These are phyloP conservation scores for Fusarium chlamydosporum DNA, from an alignment of 2,329 filamentous ascomycete species.

Conservation along the genomic window DNA sequence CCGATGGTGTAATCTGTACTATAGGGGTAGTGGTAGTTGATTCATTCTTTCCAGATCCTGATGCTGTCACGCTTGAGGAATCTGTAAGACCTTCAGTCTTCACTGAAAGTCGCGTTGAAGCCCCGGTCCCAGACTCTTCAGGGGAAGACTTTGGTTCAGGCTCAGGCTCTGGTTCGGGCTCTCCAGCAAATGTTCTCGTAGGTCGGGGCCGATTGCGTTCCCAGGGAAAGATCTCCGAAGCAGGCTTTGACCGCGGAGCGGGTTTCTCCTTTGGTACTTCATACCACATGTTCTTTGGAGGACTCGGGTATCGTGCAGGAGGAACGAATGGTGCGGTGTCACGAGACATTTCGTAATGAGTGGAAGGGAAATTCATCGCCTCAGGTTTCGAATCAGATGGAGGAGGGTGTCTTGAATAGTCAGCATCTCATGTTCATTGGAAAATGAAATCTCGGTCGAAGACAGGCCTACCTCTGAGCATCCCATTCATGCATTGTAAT, in stretches of 20 bases:
- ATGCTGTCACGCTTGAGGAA: conserved; percentile 41
- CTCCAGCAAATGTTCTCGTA: conserved; percentile 71
- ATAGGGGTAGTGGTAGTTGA: conserved; percentile 65
- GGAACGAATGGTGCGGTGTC: conserved; percentile 82
- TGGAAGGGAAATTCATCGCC: conserved; percentile 83
- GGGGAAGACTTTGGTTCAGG: conserved; percentile 7
- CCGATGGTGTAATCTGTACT: conserved; percentile 62
- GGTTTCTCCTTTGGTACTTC: conserved; percentile 78
- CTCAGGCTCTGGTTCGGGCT: conserved; percentile 35
- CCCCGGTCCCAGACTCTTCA: conserved; percentile 3
- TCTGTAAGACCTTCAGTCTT: conserved; percentile 50
- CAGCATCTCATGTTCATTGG: conserved; percentile 13
- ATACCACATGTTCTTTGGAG: conserved; percentile 91
- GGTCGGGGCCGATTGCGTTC: conserved; percentile 76
- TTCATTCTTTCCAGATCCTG: conserved; percentile 52
- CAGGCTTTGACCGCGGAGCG: conserved; percentile 66
- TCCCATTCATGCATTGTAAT: conserved; percentile 63
- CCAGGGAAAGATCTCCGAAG: conserved; percentile 90
- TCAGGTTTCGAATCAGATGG: conserved; percentile 81
- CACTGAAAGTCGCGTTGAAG: conserved; percentile 22
- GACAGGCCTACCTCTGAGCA: conserved; percentile 64
- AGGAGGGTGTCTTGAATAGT: conserved; percentile 69
- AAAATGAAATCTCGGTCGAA: neutral
- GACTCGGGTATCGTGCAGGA: conserved; percentile 82
- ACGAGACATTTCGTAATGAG: conserved; percentile 86